phyloP scores from a whole-genome alignment of 2,329 filamentous ascomycete species.

The Coniella vitis region DNA sequence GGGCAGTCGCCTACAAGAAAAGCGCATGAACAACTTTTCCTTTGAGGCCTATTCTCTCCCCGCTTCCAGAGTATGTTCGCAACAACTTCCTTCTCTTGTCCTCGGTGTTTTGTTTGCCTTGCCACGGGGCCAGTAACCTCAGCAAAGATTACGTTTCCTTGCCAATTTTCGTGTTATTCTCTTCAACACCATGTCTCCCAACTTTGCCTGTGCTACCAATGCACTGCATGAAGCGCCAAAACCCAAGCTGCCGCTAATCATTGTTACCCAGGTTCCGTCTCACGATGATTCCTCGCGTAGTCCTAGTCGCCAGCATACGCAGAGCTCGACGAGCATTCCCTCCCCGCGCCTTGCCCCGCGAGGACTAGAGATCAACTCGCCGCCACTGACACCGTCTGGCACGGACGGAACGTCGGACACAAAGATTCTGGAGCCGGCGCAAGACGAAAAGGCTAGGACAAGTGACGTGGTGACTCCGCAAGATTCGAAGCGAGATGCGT shows the following conservation, averaged over 20 bases:
- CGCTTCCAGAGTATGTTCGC: slow-evolving; percentile 63
- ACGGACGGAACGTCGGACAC: slow-evolving; percentile 42
- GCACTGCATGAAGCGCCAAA: not conserved
- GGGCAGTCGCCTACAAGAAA: slow-evolving; percentile 69
- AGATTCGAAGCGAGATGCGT: slow-evolving; percentile 52
- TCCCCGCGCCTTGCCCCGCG: slow-evolving; percentile 64
- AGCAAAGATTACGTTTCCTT: slow-evolving; percentile 1
- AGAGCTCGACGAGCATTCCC: slow-evolving; percentile 55
- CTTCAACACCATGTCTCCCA: slow-evolving; percentile 1
- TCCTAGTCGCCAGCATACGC: slow-evolving; percentile 57
- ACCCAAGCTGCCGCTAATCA: slow-evolving; percentile 13
- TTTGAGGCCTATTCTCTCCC: slow-evolving; percentile 91
- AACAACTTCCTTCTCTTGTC: not conserved
- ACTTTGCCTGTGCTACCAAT: not conserved
- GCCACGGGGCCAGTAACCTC: slow-evolving; percentile 11
- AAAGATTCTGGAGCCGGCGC: slow-evolving; percentile 21
- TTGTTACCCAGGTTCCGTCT: slow-evolving; percentile 45
- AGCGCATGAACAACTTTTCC: slow-evolving; percentile 76
- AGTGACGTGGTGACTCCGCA: slow-evolving; percentile 55
- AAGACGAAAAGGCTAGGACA: slow-evolving; percentile 15
- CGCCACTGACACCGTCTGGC: slow-evolving; percentile 80
- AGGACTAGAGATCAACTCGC: slow-evolving; percentile 70
- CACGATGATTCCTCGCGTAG: slow-evolving; percentile 48
- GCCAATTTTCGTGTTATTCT: not conserved
- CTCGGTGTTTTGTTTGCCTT: slow-evolving; percentile 21